These are phyloP conservation scores for Angophora floribunda DNA, from an alignment of 345 rosid species.

Conservation along the genomic window DNA sequence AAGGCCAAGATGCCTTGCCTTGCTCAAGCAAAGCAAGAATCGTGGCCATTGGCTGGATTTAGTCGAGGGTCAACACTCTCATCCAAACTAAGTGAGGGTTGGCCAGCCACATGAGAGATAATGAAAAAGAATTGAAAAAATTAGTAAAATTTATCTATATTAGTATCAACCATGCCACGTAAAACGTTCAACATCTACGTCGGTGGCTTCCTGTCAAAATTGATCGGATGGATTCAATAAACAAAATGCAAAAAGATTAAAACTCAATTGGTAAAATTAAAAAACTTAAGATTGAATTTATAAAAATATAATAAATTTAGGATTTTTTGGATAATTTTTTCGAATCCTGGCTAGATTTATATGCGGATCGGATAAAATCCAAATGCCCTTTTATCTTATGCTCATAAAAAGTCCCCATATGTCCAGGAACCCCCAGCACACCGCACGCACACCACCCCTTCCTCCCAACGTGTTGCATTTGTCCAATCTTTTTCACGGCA, in stretches of 20 bases:
- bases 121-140: no score
- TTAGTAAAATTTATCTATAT: rapidly evolving
- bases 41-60: neutral
- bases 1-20: neutral
- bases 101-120: neutral
- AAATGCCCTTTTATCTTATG: neutral
- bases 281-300: rapidly evolving
- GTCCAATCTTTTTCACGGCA: neutral
- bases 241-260: rapidly evolving
- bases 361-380: neutral
- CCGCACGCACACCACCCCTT: neutral
- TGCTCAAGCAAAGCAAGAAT: neutral
- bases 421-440: neutral
- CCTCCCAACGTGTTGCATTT: neutral
- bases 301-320: rapidly evolving
- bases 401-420: neutral
- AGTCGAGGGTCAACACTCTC: neutral
- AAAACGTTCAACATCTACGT: no score
- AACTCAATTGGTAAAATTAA: rapidly evolving
- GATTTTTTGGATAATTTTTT: no score
- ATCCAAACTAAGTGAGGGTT: no score
- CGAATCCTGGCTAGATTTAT: neutral
- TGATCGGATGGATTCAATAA: no score
- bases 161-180: no score
- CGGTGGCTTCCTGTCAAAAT: no score